Conservation (phyloP, 225 moss, liverwort and hornwort genomes). For the Sphagnum tenellum region DNA sequence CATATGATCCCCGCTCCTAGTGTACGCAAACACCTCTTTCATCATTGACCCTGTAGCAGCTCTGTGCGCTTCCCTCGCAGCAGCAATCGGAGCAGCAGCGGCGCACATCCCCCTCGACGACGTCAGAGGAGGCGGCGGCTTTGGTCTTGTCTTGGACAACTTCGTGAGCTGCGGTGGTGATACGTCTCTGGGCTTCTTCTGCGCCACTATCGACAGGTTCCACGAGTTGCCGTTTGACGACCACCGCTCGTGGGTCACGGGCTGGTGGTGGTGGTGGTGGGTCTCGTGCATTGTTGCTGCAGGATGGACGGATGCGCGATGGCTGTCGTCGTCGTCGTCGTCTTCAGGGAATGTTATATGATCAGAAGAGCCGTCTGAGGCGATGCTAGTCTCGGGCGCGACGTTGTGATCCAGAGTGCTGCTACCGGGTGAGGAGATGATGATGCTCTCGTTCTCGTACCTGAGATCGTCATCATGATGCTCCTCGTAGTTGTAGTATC, state of each 20-base stretch:
- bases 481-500: conserved; percentile 13
- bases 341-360: not conserved
- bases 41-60: conserved; percentile 17
- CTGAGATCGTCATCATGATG: conserved; percentile 18
- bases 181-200: conserved; percentile 18
- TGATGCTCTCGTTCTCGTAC: conserved; percentile 17
- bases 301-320: conserved; percentile 40
- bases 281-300: conserved; percentile 18
- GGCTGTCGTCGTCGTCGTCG: conserved; percentile 27
- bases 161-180: conserved; percentile 6
- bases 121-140: conserved; percentile 11
- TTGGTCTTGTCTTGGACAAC: not conserved
- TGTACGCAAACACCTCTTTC: conserved; percentile 28
- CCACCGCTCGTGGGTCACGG: conserved; percentile 39
- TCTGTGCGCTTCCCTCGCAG: conserved; percentile 24
- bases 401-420: conserved; percentile 38
- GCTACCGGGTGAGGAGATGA: conserved; percentile 15
- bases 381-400: not conserved
- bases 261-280: conserved; percentile 20
- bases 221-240: conserved; percentile 54
- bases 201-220: conserved; percentile 40
- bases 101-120: conserved; percentile 3
- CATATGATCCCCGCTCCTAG: conserved; percentile 36
- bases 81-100: too few species aligned
- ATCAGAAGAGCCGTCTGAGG: not conserved